Evolutionary conservation across 495 filamentous ascomycete genomes (phyloP), one percentile per base, ranked within the genome.

Genomic region (Penicillium ucsense): DNA sequence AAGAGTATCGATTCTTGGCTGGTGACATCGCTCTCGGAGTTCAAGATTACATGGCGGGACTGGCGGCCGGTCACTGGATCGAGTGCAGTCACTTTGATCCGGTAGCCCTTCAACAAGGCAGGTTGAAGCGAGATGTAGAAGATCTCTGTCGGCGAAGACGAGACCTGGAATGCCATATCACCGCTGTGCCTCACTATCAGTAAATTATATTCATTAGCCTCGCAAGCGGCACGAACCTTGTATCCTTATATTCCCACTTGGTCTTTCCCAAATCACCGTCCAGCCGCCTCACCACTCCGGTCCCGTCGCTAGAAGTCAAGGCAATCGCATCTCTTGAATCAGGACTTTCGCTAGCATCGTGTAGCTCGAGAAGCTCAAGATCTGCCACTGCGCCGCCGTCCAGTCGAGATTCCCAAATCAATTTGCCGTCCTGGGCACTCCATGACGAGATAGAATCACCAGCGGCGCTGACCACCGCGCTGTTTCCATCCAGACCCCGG

Each of bases 51-150:
- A 50, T 89, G 81, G 38, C 83, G 75, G 32, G 71, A 64, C 55
- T 81, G 78, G 54, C 70, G 76, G 8, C 90, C 90, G 5, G 76
- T 88, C 28, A 81, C 51, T 3, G 79, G 76, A 63, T 92, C 84
- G 53, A 95, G 61, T 1, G 77, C 75, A 0, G 80, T 79, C 28
- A 94, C 81, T 53, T 83, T 85, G 52, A 94, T 70, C 65, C 81
- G 88, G 54, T 83, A 78, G 4, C 77, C 77, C 45, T 82, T 82
- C 33, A 82, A 64, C 33, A 78, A 60, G 9, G 79, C 76, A 4
- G 84, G 80, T 56, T 88, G 85, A 6, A 92, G 69, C 12, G 82
- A 80, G 51, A 94, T 76, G 53, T 88, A 83, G 62, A 85, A 92
- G 35, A 94, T 70, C 55, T 83, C 78, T 42, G 79, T 79, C 2